Conservation (phyloP, 2,329 filamentous ascomycete species). For the Pseudonectria buxi region DNA sequence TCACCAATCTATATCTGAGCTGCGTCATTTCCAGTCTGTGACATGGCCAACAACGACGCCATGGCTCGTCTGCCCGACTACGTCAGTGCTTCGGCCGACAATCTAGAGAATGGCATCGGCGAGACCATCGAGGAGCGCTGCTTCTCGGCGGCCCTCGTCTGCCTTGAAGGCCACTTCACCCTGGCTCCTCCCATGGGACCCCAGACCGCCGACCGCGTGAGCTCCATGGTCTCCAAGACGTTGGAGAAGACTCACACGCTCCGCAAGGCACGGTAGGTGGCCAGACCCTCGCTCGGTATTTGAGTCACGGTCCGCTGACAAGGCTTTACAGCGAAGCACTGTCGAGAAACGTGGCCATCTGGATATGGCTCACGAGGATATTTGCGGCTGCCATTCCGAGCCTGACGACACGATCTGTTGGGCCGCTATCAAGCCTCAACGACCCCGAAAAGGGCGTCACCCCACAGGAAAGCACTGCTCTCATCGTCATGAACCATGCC, state of each 20-base stretch:
- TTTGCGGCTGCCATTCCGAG: constrained; percentile 55
- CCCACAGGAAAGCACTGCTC: constrained; percentile 54
- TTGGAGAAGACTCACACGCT: constrained; percentile 58
- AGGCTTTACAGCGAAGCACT: constrained; percentile 44
- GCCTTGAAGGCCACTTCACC: constrained; percentile 55
- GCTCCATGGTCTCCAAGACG: constrained; percentile 52
- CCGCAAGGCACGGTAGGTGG: constrained; percentile 49
- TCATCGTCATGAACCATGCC: constrained; percentile 57
- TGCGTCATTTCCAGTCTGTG: constrained; percentile 1
- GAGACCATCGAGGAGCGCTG: constrained; percentile 58
- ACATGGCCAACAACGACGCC: constrained; percentile 11
- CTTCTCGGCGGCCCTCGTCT: constrained; percentile 54
- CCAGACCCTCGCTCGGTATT: background rate
- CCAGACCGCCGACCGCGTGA: constrained; percentile 47
- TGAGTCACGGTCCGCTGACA: constrained; percentile 7
- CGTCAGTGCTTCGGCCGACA: constrained; percentile 8
- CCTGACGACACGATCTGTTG: constrained; percentile 53
- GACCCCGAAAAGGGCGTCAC: constrained; percentile 50
- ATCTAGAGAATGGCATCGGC: constrained; percentile 14
- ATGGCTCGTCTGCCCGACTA: constrained; percentile 24
- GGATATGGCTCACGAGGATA: constrained; percentile 57
- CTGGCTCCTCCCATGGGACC: constrained; percentile 51
- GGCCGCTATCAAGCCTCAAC: constrained; percentile 45
- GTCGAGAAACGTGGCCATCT: constrained; percentile 57
- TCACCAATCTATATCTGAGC: constrained; percentile 5